Percentiles rank a stretch among this genome's conserved stretches.
Evolutionary conservation across 805 yeast species (phyloP).

Genomic region (Candida hungchunana): DNA sequence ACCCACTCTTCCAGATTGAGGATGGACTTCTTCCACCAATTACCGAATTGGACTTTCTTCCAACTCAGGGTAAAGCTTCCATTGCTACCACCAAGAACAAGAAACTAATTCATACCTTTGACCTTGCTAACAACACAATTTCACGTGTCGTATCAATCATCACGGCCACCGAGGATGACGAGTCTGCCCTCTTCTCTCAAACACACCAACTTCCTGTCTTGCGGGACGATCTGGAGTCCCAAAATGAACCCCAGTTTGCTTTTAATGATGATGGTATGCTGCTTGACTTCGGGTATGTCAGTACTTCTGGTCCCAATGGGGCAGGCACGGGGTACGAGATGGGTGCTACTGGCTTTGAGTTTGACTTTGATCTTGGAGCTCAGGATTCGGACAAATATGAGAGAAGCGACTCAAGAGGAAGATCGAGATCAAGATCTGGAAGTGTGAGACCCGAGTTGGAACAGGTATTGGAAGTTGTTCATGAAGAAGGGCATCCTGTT

Average conservation of each 20-base stretch:
- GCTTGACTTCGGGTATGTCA: constrained; percentile 13
- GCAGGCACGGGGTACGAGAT: too few species aligned
- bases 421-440: constrained; percentile 4
- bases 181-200: constrained; percentile 2
- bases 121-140: constrained; percentile 17
- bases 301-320: background rate
- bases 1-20: constrained; percentile 34
- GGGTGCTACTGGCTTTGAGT: too few species aligned
- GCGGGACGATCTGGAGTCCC: constrained; percentile 16
- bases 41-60: constrained; percentile 17
- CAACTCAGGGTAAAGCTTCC: background rate
- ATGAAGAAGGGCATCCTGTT: background rate
- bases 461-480: constrained; percentile 15
- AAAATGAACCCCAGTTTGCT: constrained; percentile 21
- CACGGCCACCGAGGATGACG: constrained; percentile 7
- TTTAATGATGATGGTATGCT: constrained; percentile 27
- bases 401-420: too few species aligned
- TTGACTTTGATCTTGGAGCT: constrained; percentile 9
- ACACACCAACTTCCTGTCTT: constrained; percentile 1
- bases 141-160: constrained; percentile 8
- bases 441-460: constrained; percentile 9
- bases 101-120: constrained; percentile 14
- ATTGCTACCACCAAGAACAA: constrained; percentile 1
- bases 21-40: constrained; percentile 28
- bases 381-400: too few species aligned